These are phyloP conservation scores for Ganoderma lucidum DNA, from an alignment of 1,284 basidiomycete genomes.

Conservation along the genomic window DNA sequence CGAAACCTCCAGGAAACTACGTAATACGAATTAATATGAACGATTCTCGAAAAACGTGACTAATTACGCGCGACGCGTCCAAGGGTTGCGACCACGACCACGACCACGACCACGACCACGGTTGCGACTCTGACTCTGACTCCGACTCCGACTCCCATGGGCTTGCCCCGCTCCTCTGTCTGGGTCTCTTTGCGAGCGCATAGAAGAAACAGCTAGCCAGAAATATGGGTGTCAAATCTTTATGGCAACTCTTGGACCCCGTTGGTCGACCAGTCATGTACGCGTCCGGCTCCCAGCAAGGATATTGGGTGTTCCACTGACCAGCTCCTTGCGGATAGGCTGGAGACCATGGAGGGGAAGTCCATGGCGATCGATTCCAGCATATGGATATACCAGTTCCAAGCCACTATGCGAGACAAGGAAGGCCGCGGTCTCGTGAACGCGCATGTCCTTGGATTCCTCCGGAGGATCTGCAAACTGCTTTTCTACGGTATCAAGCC, in stretches of 20 bases:
- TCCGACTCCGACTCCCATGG: conserved; percentile 24
- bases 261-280: conserved; percentile 91
- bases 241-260: conserved; percentile 92
- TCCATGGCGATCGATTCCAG: conserved; percentile 96
- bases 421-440: conserved; percentile 92
- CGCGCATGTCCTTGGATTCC: conserved; percentile 95
- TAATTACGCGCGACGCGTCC: conserved; percentile 34
- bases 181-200: conserved; percentile 5
- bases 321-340: conserved; percentile 50
- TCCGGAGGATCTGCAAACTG: conserved; percentile 93
- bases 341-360: conserved; percentile 93
- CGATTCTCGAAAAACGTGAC: conserved; percentile 20
- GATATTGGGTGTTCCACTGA: conserved; percentile 22
- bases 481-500: conserved; percentile 97
- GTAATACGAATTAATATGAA: background rate
- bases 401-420: conserved; percentile 98
- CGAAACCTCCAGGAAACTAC: background rate
- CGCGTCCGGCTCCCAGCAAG: conserved; percentile 38
- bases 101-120: background rate
- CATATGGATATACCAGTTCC: conserved; percentile 99
- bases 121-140: conserved; percentile 12
- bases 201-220: background rate
- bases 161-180: conserved; percentile 6
- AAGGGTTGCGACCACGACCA: conserved; percentile 7
- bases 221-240: conserved; percentile 92